Conservation (phyloP, 164 flowering plant genomes). For the Platanus orientalis region DNA sequence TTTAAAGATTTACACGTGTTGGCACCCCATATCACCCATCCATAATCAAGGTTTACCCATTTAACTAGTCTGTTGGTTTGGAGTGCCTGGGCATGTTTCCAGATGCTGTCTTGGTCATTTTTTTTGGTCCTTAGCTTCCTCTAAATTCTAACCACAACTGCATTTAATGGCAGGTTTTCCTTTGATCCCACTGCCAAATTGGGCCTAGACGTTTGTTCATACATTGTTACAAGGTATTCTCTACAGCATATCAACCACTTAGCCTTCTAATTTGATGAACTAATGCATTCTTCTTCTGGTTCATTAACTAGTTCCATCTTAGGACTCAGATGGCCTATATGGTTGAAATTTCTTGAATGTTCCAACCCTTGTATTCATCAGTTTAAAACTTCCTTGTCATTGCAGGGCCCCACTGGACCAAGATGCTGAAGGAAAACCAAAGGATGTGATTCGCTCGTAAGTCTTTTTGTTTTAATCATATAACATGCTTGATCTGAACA, state of each 20-base stretch:
- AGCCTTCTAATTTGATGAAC: not conserved
- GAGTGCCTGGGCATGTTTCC: too few species aligned
- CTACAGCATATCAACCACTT: not conserved
- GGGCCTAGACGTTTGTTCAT: conserved; percentile 92
- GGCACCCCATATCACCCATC: too few species aligned
- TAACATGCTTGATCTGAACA: not conserved
- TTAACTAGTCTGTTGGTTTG: too few species aligned
- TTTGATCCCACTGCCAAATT: conserved; percentile 85
- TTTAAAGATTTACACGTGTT: too few species aligned
- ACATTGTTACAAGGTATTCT: conserved; percentile 79
- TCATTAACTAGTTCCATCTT: not conserved
- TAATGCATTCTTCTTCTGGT: not conserved
- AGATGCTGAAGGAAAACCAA: conserved; percentile 81
- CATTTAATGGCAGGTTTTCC: conserved; percentile 61
- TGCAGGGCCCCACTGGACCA: conserved; percentile 82
- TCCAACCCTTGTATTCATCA: not conserved
- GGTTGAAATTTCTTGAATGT: not conserved
- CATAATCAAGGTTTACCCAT: too few species aligned
- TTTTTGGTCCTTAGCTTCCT: too few species aligned
- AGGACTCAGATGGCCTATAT: not conserved
- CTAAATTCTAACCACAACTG: too few species aligned
- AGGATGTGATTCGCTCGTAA: conserved; percentile 95
- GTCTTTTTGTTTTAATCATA: conserved; percentile 22
- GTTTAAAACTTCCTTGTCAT: conserved; percentile 10
- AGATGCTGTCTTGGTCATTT: too few species aligned